Evolutionary conservation across 2,329 filamentous ascomycete species (phyloP).

Genomic region (Blumeriella jaapii): DNA sequence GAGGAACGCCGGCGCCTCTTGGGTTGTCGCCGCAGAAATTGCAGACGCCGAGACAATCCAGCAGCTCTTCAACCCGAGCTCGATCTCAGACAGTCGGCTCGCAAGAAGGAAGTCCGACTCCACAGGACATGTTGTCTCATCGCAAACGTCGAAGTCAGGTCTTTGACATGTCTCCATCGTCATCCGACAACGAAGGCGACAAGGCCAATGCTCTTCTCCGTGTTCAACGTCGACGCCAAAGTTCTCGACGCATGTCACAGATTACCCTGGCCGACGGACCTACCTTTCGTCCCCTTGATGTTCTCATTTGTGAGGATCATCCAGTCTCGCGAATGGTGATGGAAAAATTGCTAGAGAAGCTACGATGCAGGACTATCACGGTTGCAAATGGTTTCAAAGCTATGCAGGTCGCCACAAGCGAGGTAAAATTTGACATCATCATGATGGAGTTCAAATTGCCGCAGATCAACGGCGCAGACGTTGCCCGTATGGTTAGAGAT

Average conservation of each 20-base stretch:
- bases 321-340: constrained; percentile 97
- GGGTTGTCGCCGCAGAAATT: constrained; percentile 53
- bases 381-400: constrained; percentile 86
- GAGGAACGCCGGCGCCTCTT: constrained; percentile 36
- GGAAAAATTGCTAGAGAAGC: constrained; percentile 92
- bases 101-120: constrained; percentile 70
- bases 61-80: constrained; percentile 55
- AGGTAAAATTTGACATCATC: constrained; percentile 97
- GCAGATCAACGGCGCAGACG: constrained; percentile 87
- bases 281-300: constrained; percentile 79
- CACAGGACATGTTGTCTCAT: constrained; percentile 58
- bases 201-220: constrained; percentile 83
- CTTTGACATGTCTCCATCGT: constrained; percentile 92
- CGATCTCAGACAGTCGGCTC: constrained; percentile 90
- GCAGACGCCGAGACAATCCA: constrained; percentile 47
- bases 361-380: constrained; percentile 87
- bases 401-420: constrained; percentile 85
- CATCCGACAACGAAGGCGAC: constrained; percentile 92
- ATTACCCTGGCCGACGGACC: constrained; percentile 78
- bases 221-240: constrained; percentile 88
- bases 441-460: constrained; percentile 96
- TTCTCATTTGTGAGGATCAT: constrained; percentile 95
- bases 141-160: constrained; percentile 89
- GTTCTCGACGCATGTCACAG: constrained; percentile 85
- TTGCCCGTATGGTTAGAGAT: constrained; percentile 94